Percentiles rank a stretch among this genome's conserved stretches.
Conservation (phyloP, 331 rosid genomes). For the Telfairia occidentalis region DNA sequence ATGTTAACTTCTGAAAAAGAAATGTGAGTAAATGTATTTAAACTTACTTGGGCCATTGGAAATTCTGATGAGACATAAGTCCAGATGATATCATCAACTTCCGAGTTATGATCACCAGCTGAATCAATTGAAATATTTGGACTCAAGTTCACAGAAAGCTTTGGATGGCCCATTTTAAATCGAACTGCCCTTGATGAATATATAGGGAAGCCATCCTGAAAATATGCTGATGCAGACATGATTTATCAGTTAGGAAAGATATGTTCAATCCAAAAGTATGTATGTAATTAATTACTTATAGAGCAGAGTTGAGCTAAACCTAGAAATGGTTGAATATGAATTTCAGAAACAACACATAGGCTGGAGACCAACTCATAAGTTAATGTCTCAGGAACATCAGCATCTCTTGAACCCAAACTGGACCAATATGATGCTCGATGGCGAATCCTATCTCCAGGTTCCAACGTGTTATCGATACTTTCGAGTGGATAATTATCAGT, state of each 20-base stretch:
- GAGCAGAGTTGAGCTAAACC: constrained; percentile 33
- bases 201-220: constrained; percentile 40
- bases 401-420: constrained; percentile 49
- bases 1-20: neutral
- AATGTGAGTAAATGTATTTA: neutral
- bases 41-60: constrained; percentile 55
- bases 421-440: constrained; percentile 50
- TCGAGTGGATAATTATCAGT: constrained; percentile 47
- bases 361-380: constrained; percentile 34
- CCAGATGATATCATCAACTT: constrained; percentile 25
- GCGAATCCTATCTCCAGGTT: constrained; percentile 29
- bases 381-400: constrained; percentile 42
- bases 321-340: constrained; percentile 48
- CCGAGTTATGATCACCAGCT: neutral
- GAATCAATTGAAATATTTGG: neutral
- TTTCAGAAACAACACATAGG: constrained; percentile 46
- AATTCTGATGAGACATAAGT: constrained; percentile 54
- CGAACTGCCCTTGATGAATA: constrained; percentile 49
- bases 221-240: constrained; percentile 39
- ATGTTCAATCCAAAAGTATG: constrained; percentile 7
- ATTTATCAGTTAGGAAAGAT: constrained; percentile 14
- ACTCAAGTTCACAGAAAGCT: constrained; percentile 5
- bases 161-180: constrained; percentile 37
- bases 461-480: constrained; percentile 37
- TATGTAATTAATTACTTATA: neutral